Percentiles rank a stretch among this genome's conserved stretches.
phyloP scores from a whole-genome alignment of 139 green algal genomes.

The Tetraselmis chui region DNA sequence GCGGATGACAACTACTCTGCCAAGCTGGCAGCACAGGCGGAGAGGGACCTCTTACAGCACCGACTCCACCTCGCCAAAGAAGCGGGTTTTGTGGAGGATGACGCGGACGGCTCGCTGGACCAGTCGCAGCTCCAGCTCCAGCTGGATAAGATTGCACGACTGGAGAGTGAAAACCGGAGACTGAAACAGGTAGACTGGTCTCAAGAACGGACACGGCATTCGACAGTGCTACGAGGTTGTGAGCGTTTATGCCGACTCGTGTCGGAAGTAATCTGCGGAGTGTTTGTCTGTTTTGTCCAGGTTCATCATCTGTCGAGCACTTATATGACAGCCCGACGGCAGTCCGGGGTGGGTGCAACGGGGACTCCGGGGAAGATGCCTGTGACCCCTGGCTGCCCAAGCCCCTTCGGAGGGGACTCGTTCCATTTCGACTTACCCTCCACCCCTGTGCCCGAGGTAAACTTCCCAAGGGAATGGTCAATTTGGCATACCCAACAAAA shows the following conservation, averaged over 20 bases:
- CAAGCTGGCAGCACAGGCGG: neutral
- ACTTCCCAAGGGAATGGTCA: too few relatives aligned
- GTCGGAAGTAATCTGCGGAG: too few relatives aligned
- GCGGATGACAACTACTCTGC: neutral
- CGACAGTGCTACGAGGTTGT: too few relatives aligned
- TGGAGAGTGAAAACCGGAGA: conserved; percentile 52
- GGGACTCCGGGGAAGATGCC: neutral
- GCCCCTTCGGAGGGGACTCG: neutral
- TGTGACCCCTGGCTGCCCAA: neutral
- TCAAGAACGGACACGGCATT: too few relatives aligned
- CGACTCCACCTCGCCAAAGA: neutral
- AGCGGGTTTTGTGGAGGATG: neutral
- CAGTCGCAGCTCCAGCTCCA: conserved; percentile 20
- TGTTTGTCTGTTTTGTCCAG: too few relatives aligned
- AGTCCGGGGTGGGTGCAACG: neutral
- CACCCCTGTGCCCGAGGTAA: too few relatives aligned
- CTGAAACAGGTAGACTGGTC: conserved; percentile 5
- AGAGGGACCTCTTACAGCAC: neutral
- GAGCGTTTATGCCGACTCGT: too few relatives aligned
- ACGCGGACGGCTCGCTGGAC: neutral
- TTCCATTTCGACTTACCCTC: neutral
- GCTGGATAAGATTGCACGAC: conserved; percentile 46
- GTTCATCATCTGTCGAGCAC: neutral
- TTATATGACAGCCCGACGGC: neutral
- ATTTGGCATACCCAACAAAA: too few relatives aligned